phyloP scores from a whole-genome alignment of 139 green algal genomes.

The Spirogloea muscicola region DNA sequence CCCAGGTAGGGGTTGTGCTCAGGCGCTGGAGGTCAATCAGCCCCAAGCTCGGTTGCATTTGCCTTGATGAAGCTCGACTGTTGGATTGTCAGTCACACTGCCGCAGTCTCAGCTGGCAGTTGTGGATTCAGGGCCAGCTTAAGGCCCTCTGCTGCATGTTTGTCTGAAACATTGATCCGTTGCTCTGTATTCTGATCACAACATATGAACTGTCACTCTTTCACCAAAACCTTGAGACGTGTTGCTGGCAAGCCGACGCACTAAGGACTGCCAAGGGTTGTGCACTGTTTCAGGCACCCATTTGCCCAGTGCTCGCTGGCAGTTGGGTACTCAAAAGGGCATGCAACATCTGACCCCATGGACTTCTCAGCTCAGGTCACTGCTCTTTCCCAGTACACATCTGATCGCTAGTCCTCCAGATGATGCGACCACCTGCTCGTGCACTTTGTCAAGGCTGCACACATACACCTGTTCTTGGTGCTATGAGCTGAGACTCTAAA shows the following conservation, averaged over 20 bases:
- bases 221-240: neutral
- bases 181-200: neutral
- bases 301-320: constrained; percentile 37
- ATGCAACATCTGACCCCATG: constrained; percentile 13
- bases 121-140: neutral
- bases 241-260: neutral
- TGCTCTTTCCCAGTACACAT: neutral
- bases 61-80: neutral
- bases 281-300: constrained; percentile 8
- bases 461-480: neutral
- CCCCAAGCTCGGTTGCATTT: neutral
- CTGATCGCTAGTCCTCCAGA: neutral
- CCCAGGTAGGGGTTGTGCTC: constrained; percentile 23
- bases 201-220: neutral
- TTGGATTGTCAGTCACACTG: neutral
- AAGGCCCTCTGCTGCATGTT: no score
- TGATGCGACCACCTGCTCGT: neutral
- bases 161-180: no score
- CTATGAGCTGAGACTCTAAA: neutral
- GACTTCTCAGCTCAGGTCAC: constrained; percentile 29
- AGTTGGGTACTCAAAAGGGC: constrained; percentile 11
- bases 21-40: no score
- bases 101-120: neutral
- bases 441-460: neutral
- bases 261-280: neutral